Evolutionary conservation across 1,284 basidiomycete genomes (phyloP).

Genomic region (Ceratobasidium sp.): DNA sequence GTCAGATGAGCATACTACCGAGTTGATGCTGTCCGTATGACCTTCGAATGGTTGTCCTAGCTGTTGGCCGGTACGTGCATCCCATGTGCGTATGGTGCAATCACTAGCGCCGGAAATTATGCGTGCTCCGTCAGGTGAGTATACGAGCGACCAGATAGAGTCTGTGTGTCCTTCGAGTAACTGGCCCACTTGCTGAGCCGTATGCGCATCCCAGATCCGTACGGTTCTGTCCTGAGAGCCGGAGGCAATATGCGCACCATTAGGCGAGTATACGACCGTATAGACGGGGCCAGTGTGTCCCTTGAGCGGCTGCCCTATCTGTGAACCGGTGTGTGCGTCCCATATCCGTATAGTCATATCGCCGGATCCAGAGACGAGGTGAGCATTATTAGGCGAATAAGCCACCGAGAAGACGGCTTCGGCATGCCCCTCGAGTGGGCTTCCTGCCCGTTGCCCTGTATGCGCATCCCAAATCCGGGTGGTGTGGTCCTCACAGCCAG

Average conservation of each 20-base stretch:
- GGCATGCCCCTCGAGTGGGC: constrained; percentile 12
- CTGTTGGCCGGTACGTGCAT: not conserved
- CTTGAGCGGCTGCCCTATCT: not conserved
- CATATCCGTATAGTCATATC: constrained; percentile 42
- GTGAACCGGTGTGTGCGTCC: constrained; percentile 1
- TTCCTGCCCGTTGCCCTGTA: not conserved
- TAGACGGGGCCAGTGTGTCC: constrained; percentile 18
- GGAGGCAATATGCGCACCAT: constrained; percentile 17
- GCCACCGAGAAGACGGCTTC: constrained; percentile 6
- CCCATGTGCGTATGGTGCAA: not conserved
- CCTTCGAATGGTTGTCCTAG: not conserved
- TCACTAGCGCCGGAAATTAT: not conserved
- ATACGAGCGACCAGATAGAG: not conserved
- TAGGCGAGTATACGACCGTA: constrained; percentile 31
- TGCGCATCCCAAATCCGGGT: constrained; percentile 60
- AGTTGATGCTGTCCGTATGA: not conserved
- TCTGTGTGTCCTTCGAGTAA: constrained; percentile 8
- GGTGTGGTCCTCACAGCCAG: constrained; percentile 60
- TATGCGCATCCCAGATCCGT: constrained; percentile 22
- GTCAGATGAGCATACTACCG: not conserved
- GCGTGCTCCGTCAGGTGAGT: not conserved
- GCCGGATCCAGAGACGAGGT: constrained; percentile 21
- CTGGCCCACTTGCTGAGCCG: not conserved
- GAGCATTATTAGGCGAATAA: constrained; percentile 17
- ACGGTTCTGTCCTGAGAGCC: constrained; percentile 31